Conservation (phyloP, 2,329 filamentous ascomycete species). For the Dactylellina sp. region DNA sequence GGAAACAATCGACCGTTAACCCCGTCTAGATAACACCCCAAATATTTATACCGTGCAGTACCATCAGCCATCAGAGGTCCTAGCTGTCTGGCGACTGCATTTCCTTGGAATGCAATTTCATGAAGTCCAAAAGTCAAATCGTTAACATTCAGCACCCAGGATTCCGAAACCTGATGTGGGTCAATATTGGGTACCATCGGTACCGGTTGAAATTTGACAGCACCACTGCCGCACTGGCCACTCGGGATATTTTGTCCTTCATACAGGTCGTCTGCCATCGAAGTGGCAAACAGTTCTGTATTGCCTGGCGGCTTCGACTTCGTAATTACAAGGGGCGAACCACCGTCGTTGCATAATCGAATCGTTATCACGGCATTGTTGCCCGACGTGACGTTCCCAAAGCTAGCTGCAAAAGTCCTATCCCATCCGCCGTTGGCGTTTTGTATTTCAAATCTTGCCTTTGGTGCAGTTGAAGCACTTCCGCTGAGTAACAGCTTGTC, state of each 20-base stretch:
- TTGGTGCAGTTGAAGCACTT: slow-evolving; percentile 62
- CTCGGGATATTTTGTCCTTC: slow-evolving; percentile 63
- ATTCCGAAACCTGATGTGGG: slow-evolving; percentile 60
- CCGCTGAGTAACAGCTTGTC: slow-evolving; percentile 62
- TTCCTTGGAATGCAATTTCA: slow-evolving; percentile 62
- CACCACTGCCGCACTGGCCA: slow-evolving; percentile 61
- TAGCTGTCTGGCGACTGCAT: slow-evolving; percentile 62
- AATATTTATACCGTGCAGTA: slow-evolving; percentile 61
- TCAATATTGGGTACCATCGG: slow-evolving; percentile 49
- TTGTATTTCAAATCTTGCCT: slow-evolving; percentile 63
- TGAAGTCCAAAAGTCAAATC: slow-evolving; percentile 65
- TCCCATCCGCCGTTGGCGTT: slow-evolving; percentile 63
- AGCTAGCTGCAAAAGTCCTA: slow-evolving; percentile 60
- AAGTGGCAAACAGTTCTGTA: slow-evolving; percentile 62
- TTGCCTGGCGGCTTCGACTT: slow-evolving; percentile 64
- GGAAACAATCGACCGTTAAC: slow-evolving; percentile 62
- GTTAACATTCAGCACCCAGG: slow-evolving; percentile 65
- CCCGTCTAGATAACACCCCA: slow-evolving; percentile 65
- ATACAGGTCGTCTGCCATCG: slow-evolving; percentile 62
- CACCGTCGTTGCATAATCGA: slow-evolving; percentile 64
- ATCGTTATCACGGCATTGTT: slow-evolving; percentile 61
- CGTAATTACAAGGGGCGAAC: slow-evolving; percentile 63
- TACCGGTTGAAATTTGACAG: slow-evolving; percentile 61
- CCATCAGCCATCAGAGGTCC: slow-evolving; percentile 63
- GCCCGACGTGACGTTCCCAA: slow-evolving; percentile 62